Evolutionary conservation across 2,329 filamentous ascomycete species (phyloP).

Genomic region (Aspergillus sergii): DNA sequence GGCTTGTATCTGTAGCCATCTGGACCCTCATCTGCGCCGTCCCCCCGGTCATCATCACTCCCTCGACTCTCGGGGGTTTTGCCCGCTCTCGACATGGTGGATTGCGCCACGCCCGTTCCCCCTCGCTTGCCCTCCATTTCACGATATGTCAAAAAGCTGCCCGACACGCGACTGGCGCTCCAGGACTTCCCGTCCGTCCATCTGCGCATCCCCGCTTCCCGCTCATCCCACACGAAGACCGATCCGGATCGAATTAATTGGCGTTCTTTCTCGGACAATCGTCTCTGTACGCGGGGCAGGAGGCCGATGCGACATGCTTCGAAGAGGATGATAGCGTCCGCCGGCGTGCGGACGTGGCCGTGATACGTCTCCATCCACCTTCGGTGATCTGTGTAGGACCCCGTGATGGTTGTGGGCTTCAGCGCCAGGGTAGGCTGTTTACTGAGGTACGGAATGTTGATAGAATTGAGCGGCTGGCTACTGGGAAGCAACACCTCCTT

Average conservation of each 20-base stretch:
- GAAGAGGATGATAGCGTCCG: constrained; percentile 97
- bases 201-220: constrained; percentile 94
- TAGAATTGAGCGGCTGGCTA: constrained; percentile 1
- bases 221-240: constrained; percentile 99
- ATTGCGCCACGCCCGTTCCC: constrained; percentile 67
- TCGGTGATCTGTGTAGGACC: constrained; percentile 24
- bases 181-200: constrained; percentile 99
- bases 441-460: constrained; percentile 17
- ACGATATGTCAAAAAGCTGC: constrained; percentile 94
- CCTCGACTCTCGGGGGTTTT: constrained; percentile 83
- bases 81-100: constrained; percentile 59
- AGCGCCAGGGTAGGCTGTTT: constrained; percentile 22
- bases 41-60: constrained; percentile 79
- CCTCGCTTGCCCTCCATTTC: constrained; percentile 99
- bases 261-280: constrained; percentile 93
- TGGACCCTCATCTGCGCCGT: constrained; percentile 69
- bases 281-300: constrained; percentile 85
- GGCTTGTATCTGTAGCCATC: constrained; percentile 94
- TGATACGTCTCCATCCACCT: constrained; percentile 89
- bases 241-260: constrained; percentile 95
- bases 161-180: constrained; percentile 96
- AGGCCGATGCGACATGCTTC: constrained; percentile 91
- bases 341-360: constrained; percentile 91
- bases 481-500: constrained; percentile 11
- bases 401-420: constrained; percentile 22